Evolutionary conservation across 768 basidiomycete species (phyloP).

Genomic region (Tulasnella sp.): DNA sequence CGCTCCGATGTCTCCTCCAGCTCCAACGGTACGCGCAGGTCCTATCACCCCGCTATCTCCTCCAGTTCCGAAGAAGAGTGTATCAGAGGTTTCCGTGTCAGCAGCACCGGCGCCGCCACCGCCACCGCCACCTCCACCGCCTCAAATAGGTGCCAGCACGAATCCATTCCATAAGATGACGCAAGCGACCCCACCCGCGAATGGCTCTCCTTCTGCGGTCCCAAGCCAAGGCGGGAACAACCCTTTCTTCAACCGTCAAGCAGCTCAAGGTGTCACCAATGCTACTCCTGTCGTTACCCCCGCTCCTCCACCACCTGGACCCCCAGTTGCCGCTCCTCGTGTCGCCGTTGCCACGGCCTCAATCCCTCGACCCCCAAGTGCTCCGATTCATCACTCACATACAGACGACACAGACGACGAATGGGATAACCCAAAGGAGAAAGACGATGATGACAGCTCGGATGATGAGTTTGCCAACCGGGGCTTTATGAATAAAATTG

Average conservation of each 20-base stretch:
- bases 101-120: conserved; percentile 25
- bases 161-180: conserved; percentile 71
- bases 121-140: conserved; percentile 22
- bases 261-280: conserved; percentile 26
- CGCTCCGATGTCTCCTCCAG: conserved; percentile 18
- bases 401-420: conserved; percentile 50
- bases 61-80: conserved; percentile 2
- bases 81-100: background rate
- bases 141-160: conserved; percentile 32
- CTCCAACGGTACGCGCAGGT: conserved; percentile 19
- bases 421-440: conserved; percentile 77
- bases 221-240: conserved; percentile 46
- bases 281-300: conserved; percentile 20
- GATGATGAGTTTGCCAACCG: conserved; percentile 70
- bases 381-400: conserved; percentile 35
- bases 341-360: conserved; percentile 22
- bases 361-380: conserved; percentile 27
- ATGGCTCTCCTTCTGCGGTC: conserved; percentile 28
- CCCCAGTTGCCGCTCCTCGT: conserved; percentile 33
- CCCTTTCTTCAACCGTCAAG: conserved; percentile 56
- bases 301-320: conserved; percentile 27
- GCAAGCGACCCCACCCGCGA: conserved; percentile 27
- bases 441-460: conserved; percentile 50
- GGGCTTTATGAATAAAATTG: conserved; percentile 55
- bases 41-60: conserved; percentile 17